Evolutionary conservation across 2,329 filamentous ascomycete genomes (phyloP).

Genomic region (Albophoma yamanashiensis): DNA sequence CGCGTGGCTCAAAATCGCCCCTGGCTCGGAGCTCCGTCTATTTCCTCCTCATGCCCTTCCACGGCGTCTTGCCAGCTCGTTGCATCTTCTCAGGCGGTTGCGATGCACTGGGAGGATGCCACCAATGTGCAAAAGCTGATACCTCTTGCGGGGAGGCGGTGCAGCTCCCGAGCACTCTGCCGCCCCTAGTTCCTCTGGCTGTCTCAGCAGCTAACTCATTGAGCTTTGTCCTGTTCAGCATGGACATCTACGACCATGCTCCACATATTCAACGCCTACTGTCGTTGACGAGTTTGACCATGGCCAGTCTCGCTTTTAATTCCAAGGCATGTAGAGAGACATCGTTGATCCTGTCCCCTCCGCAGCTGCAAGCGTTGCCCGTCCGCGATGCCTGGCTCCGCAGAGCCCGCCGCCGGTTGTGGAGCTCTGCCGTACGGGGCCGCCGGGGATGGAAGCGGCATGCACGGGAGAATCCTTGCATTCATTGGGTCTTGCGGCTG

Average conservation of each 20-base stretch:
- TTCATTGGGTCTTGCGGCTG: neutral
- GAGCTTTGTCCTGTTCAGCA: neutral
- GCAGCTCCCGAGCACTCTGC: neutral
- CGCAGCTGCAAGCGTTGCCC: neutral
- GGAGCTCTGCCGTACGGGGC: neutral
- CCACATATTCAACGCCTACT: neutral
- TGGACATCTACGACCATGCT: neutral
- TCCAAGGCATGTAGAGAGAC: neutral
- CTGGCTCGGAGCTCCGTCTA: neutral
- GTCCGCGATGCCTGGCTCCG: neutral
- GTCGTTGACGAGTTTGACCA: neutral
- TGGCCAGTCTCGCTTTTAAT: neutral
- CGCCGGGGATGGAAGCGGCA: neutral
- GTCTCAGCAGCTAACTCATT: neutral
- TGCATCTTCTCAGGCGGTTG: neutral
- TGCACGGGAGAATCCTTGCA: neutral
- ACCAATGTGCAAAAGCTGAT: neutral
- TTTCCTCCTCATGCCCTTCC: neutral
- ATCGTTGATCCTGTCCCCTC: neutral
- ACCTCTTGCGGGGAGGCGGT: neutral
- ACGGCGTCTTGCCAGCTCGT: neutral
- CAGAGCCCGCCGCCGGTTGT: neutral
- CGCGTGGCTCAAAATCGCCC: neutral
- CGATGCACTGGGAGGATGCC: neutral
- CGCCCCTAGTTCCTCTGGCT: neutral